Base-by-base conservation (phyloP, 2,329 filamentous ascomycete genomes). In the Fusarium decemcellulare region DNA sequence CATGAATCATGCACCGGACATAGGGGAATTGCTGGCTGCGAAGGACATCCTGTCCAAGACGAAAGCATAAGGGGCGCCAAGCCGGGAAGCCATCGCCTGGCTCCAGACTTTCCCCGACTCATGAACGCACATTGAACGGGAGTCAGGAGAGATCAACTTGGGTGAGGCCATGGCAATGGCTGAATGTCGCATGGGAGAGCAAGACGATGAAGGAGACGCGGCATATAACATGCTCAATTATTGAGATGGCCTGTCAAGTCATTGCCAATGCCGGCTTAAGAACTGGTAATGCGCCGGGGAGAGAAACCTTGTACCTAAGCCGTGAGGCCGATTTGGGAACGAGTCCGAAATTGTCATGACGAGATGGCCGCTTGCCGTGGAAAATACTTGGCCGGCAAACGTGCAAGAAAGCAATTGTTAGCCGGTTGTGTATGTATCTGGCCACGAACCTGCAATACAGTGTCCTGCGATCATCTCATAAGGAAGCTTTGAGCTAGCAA, bases 51-150 rank as follows among this genome's bases (percentile, higher is more conserved):
- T 61, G 34, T 23, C 18, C 18, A 40, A 30, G 36, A 56, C 32
- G 30, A 47, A 59, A 56, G 50, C 36, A 58, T 52, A 62, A 67
- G 59, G 70, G 68, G 59, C 39, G 65, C 57, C 60, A 64, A 70
- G 68, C 61, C 66, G 23, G 56, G 32, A 70, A 65, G 59, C 46
- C 44, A 36, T 39, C 39, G 37, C 32, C 42, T 59, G 43, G 53
- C 53, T 46, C 58, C 51, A 63, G 50, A 52, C 36, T 50, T 50
- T 53, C 51, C 56, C 47, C 53, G 69, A 68, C 61, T 67, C 64
- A 71, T 70, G 67, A 62, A 52, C 54, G 37, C 29, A 52, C 56
- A 40, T 59, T 53, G 14, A 56, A 30, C 29, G 55, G 37, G 51
- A 55, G 65, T 61, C 65, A 66, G 63, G 63, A 63, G 63, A 74